These are phyloP conservation scores for Dioscorea alata DNA, from an alignment of 106 monocot species.

Conservation along the genomic window DNA sequence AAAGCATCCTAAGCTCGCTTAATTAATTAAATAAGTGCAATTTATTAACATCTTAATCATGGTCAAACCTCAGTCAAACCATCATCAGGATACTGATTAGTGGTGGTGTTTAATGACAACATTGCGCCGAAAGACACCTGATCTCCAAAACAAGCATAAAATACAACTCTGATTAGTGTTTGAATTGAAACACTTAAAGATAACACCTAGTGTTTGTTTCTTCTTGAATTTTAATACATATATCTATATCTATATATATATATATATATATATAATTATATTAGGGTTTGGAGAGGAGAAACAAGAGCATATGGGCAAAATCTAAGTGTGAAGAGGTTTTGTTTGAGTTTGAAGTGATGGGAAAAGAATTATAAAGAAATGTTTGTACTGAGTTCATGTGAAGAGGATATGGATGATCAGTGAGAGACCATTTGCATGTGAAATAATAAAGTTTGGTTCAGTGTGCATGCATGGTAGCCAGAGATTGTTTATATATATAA, in stretches of 20 bases:
- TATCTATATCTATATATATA: not conserved
- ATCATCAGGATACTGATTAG: not conserved
- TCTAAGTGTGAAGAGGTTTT: not conserved
- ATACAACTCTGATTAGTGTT: not conserved
- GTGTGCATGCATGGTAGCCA: no score
- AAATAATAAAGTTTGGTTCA: not conserved
- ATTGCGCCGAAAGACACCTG: conserved; percentile 13
- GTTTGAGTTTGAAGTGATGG: not conserved
- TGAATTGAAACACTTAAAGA: not conserved
- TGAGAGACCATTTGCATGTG: not conserved
- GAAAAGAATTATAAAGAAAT: not conserved
- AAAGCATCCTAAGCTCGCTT: conserved; percentile 15
- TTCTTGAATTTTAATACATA: conserved; percentile 11
- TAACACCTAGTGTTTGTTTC: not conserved
- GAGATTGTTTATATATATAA: no score
- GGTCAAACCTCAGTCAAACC: conserved; percentile 21
- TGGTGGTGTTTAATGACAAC: not conserved
- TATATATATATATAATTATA: no score
- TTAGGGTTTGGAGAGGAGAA: not conserved
- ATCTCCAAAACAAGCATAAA: conserved; percentile 3
- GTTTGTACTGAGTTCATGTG: not conserved
- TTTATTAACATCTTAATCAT: conserved; percentile 5
- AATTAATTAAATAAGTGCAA: no score
- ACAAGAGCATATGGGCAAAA: not conserved
- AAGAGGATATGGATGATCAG: conserved; percentile 1